Evolutionary conservation across 1,284 basidiomycete genomes (phyloP), one percentile per base, ranked within the genome.

Genomic region (Inonotus obliquus): DNA sequence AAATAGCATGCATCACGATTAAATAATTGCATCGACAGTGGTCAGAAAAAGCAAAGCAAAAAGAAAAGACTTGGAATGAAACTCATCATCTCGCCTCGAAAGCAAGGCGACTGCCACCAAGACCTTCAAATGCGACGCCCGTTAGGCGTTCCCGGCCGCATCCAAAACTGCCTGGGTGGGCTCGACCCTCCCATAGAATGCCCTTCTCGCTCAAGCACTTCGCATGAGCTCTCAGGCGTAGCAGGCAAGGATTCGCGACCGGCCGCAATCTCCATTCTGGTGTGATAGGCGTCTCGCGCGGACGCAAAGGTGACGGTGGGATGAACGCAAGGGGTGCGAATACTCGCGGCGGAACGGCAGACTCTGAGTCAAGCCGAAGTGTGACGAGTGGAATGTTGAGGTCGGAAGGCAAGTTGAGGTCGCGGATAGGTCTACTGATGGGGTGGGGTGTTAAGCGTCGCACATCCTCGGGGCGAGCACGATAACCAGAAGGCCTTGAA

Each of bases 61-160:
- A 44, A 10, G 51, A 35, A 25, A n/a, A 59, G 25, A 59, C 10
- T n/a, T n/a, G n/a, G n/a, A n/a, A 58, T 14, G 27, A 32, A 19
- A 32, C 9, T 25, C 45, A 27, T 60, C 51, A 62, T 47, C 45
- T 63, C 41, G 54, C 29, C 56, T 64, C 63, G 41, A 64, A 64
- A 6, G 60, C 76, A 64, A 86, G 73, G 55, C 74, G 69, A 65
- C 84, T 86, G 61, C 77, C 71, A 11, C 83, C 81, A 19, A 83
- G 73, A 9, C 83, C 83, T 63, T 85, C 85, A 68, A 80, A 83
- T 32, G 83, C 84, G 61, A 85, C 69, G 25, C 80, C 79, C 27
- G 81, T 70, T 57, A 87, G 71, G 63, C 81, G 78, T 72, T 87
- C 85, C 70, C 77, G 76, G 56, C 82, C 83, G 58, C 78, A 79